Evolutionary conservation across 768 basidiomycete species (phyloP).

Genomic region (Russula griseocarnosa): DNA sequence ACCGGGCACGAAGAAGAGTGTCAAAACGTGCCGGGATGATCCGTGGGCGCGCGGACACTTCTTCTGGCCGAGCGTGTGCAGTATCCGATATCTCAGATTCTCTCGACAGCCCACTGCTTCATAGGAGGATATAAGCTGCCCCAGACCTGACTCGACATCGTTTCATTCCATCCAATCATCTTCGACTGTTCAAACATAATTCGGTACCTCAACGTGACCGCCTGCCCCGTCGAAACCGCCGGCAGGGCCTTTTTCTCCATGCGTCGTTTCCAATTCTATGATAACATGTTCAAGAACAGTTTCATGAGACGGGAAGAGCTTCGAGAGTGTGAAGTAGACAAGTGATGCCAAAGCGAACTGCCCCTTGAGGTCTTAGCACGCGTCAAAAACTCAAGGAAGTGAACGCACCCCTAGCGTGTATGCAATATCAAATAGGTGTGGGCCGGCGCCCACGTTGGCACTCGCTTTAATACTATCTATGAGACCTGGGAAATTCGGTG

Average conservation of each 20-base stretch:
- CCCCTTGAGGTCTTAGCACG: neutral
- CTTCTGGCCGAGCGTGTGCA: too few species aligned
- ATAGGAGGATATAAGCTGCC: too few species aligned
- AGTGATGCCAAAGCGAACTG: constrained; percentile 25
- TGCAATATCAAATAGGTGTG: constrained; percentile 60
- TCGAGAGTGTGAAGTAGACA: constrained; percentile 22
- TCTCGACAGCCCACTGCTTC: too few species aligned
- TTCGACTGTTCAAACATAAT: neutral
- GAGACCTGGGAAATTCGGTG: constrained; percentile 75
- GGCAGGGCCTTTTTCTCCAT: neutral
- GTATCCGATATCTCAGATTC: too few species aligned
- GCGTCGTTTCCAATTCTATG: constrained; percentile 5
- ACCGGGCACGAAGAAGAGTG: too few species aligned
- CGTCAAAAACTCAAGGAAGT: neutral
- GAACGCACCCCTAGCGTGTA: constrained; percentile 65
- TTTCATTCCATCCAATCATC: neutral
- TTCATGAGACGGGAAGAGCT: constrained; percentile 21
- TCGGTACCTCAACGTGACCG: neutral
- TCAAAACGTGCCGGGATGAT: too few species aligned
- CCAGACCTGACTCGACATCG: too few species aligned
- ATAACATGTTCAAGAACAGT: constrained; percentile 26
- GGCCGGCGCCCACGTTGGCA: constrained; percentile 55
- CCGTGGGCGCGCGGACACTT: too few species aligned
- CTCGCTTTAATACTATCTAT: constrained; percentile 65
- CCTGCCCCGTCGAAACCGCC: neutral